phyloP scores from a whole-genome alignment of 176 grass and related monocot genomes.

The Hordeum vulgare region DNA sequence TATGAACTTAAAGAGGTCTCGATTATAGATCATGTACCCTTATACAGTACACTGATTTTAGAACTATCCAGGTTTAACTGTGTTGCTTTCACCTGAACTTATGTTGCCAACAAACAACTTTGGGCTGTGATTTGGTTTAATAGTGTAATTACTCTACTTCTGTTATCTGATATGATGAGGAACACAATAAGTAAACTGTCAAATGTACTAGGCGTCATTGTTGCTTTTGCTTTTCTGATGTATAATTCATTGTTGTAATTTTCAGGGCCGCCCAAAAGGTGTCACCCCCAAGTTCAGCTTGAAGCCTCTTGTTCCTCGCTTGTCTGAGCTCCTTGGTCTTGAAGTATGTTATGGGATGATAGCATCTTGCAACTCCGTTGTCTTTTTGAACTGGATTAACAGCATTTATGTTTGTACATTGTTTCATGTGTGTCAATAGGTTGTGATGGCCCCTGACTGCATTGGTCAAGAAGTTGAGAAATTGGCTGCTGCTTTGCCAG shows the following conservation, averaged over 20 bases:
- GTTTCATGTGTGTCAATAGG: conserved; percentile 26
- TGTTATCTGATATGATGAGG: neutral
- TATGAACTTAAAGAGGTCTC: neutral
- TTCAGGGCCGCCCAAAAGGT: conserved; percentile 92
- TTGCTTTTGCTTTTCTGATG: neutral
- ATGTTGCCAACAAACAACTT: neutral
- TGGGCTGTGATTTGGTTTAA: neutral
- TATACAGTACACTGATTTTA: neutral
- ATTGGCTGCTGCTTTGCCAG: conserved; percentile 55
- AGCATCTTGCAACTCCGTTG: neutral
- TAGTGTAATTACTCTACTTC: neutral
- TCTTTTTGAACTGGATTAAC: neutral
- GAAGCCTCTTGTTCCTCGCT: conserved; percentile 88
- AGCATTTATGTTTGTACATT: neutral
- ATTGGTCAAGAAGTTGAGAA: conserved; percentile 89
- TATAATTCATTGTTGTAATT: neutral
- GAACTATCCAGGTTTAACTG: neutral
- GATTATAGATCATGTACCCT: neutral
- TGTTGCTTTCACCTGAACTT: neutral
- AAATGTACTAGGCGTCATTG: neutral
- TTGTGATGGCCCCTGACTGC: conserved; percentile 85
- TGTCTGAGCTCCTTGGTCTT: conserved; percentile 87
- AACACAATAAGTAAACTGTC: neutral
- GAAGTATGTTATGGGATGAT: conserved; percentile 42
- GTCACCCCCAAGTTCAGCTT: conserved; percentile 91